phyloP scores from a whole-genome alignment of 2,329 filamentous ascomycete genomes.

The Trichophyton simii region DNA sequence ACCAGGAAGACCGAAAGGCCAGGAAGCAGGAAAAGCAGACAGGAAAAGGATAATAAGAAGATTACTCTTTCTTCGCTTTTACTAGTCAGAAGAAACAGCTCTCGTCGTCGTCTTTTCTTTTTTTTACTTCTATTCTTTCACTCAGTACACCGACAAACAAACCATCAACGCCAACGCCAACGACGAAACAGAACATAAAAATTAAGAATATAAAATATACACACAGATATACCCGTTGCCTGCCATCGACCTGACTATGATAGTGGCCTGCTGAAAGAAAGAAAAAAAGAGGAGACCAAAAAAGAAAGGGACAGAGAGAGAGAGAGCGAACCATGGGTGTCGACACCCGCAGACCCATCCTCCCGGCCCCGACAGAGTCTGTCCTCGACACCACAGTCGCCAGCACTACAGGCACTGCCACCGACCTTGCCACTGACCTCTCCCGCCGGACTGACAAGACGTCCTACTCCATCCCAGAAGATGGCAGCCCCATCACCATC shows the following conservation, averaged over 20 bases:
- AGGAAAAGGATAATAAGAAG: neutral
- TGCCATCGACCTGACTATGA: conserved; percentile 22
- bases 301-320: neutral
- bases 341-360: conserved; percentile 36
- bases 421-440: conserved; percentile 39
- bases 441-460: conserved; percentile 40
- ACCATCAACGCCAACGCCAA: neutral
- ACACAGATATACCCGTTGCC: neutral
- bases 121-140: neutral
- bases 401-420: conserved; percentile 32
- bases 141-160: neutral
- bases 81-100: neutral
- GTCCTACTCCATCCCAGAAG: conserved; percentile 40
- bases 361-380: conserved; percentile 41
- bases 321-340: conserved; percentile 32
- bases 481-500: conserved; percentile 74
- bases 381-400: conserved; percentile 31
- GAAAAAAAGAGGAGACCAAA: neutral
- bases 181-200: neutral
- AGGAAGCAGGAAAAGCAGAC: neutral
- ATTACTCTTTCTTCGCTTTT: neutral
- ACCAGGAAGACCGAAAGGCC: neutral
- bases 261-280: conserved; percentile 16
- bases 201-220: neutral
- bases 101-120: neutral